These are phyloP conservation scores for Amanita jacksonii DNA, from an alignment of 768 basidiomycete species.

Conservation along the genomic window DNA sequence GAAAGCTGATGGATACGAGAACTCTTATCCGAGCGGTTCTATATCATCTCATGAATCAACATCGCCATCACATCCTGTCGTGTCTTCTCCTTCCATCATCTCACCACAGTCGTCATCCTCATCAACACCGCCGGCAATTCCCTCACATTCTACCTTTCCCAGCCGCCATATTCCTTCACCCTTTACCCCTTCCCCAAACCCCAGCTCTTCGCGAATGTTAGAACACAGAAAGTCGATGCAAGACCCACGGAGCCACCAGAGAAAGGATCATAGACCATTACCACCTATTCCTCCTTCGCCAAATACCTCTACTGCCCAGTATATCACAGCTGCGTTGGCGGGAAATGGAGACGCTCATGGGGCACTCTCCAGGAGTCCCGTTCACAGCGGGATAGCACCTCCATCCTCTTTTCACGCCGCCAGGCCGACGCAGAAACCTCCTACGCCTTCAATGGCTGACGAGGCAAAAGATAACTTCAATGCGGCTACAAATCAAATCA, in stretches of 20 bases:
- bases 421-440: background rate
- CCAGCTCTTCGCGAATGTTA: background rate
- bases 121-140: background rate
- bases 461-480: slow-evolving; percentile 1
- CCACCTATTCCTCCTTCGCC: slow-evolving; percentile 4
- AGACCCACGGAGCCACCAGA: background rate
- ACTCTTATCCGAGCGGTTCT: background rate
- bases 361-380: background rate
- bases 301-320: background rate
- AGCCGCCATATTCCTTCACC: background rate
- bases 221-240: slow-evolving; percentile 7
- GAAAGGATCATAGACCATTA: slow-evolving; percentile 1
- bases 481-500: slow-evolving; percentile 1
- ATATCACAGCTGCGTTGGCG: background rate
- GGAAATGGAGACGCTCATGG: slow-evolving; percentile 1
- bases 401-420: background rate
- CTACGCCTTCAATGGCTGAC: background rate
- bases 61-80: slow-evolving; percentile 1
- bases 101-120: background rate
- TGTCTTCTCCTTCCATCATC: background rate
- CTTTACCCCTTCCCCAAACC: background rate
- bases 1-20: background rate
- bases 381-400: background rate
- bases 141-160: background rate
- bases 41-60: slow-evolving; percentile 4